phyloP scores from a whole-genome alignment of 768 basidiomycete species.

The Pleurotus tuoliensis region DNA sequence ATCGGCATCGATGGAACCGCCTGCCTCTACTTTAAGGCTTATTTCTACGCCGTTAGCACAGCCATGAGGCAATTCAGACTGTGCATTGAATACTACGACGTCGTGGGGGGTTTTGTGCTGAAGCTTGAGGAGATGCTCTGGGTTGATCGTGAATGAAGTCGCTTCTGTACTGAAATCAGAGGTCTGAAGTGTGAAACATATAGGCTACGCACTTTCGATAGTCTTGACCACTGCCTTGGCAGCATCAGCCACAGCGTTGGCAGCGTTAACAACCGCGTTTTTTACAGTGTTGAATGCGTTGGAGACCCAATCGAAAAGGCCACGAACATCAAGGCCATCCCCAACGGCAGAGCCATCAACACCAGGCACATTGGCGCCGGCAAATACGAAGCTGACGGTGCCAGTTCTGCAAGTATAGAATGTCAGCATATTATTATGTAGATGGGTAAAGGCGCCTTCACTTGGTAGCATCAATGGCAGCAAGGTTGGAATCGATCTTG shows the following conservation, averaged over 20 bases:
- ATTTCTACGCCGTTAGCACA: background rate
- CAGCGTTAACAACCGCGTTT: background rate
- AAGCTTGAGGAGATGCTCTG: background rate
- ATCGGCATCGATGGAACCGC: background rate
- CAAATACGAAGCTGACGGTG: slow-evolving; percentile 1
- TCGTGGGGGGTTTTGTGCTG: background rate
- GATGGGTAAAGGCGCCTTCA: background rate
- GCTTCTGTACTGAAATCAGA: background rate
- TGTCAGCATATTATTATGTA: background rate
- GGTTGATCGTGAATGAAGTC: background rate
- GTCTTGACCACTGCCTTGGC: background rate
- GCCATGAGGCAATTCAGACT: background rate
- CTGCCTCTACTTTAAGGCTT: background rate
- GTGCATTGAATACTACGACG: background rate
- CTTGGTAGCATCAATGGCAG: background rate
- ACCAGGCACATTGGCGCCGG: slow-evolving; percentile 14
- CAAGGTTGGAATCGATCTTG: background rate
- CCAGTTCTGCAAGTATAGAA: background rate
- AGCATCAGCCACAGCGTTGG: background rate
- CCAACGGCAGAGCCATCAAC: slow-evolving; percentile 5
- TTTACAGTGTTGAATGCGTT: background rate
- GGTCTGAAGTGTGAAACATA: background rate
- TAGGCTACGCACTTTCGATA: background rate
- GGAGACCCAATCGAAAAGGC: background rate
- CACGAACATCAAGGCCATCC: background rate